A percentile compares a stretch with the other conserved stretches of the same genome.
These are phyloP conservation scores for Seminavis robusta DNA, from an alignment of 108 stramenopile species.

Conservation along the genomic window DNA sequence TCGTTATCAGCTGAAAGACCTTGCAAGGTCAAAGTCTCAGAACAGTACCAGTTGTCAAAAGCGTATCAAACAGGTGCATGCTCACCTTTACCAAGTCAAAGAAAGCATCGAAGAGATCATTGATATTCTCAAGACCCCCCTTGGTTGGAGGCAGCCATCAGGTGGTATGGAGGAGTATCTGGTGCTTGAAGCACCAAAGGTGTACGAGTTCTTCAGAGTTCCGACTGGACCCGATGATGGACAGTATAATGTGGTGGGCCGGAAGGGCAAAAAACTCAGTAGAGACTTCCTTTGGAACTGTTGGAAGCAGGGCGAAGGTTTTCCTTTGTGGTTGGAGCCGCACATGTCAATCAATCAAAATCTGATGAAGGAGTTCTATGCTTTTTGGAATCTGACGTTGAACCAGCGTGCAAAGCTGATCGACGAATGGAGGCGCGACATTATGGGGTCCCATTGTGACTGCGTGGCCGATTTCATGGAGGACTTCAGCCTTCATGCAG, in stretches of 20 bases:
- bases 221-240: conserved; percentile 15
- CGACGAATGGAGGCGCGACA: conserved; percentile 11
- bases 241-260: conserved; percentile 26
- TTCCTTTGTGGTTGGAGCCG: conserved; percentile 23
- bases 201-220: conserved; percentile 11
- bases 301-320: conserved; percentile 31
- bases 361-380: conserved; percentile 1
- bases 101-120: conserved; percentile 21
- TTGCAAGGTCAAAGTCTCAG: conserved; percentile 13
- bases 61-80: conserved; percentile 27
- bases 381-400: conserved; percentile 20
- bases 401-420: conserved; percentile 8
- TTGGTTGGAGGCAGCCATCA: conserved; percentile 23
- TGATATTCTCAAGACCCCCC: conserved; percentile 9
- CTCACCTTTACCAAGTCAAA: conserved; percentile 20
- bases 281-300: conserved; percentile 20
- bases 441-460: conserved; percentile 2
- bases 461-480: conserved; percentile 2
- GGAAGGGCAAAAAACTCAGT: conserved; percentile 15
- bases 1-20: conserved; percentile 24
- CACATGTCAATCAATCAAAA: not conserved
- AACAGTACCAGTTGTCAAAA: conserved; percentile 6
- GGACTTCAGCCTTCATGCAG: conserved; percentile 15
- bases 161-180: conserved; percentile 14
- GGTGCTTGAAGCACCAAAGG: conserved; percentile 4